Evolutionary conservation across 192 early-diverging fungal species (phyloP).

Genomic region (Backusella morwellensis): DNA sequence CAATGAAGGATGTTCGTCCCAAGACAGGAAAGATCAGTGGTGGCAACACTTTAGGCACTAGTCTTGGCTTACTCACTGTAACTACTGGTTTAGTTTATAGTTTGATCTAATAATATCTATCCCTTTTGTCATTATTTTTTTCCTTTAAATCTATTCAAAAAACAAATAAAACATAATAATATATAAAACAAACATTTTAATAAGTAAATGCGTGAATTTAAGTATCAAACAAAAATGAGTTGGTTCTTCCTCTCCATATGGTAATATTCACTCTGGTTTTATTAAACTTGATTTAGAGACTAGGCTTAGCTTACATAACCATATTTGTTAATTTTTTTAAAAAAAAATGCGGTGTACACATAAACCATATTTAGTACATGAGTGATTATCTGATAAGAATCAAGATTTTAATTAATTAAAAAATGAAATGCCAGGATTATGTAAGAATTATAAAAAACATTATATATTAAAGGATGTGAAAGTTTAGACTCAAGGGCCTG

Average conservation of each 20-base stretch:
- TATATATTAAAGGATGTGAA: background rate
- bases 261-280: no score
- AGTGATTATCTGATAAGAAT: background rate
- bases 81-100: slow-evolving; percentile 4
- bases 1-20: background rate
- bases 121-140: background rate
- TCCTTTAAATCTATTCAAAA: background rate
- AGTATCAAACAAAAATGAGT: background rate
- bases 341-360: no score
- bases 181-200: background rate
- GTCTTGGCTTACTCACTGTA: background rate
- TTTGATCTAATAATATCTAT: background rate
- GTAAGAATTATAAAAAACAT: background rate
- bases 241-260: no score
- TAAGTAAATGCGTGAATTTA: background rate
- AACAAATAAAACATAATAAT: background rate
- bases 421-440: background rate
- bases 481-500: background rate
- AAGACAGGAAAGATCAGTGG: background rate
- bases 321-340: no score
- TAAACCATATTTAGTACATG: no score
- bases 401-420: background rate
- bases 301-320: background rate
- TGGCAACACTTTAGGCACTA: background rate
- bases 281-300: background rate